Evolutionary conservation across 257 asterid genomes (phyloP), one percentile per base, ranked within the genome.

Genomic region (Pogostemon cablin): DNA sequence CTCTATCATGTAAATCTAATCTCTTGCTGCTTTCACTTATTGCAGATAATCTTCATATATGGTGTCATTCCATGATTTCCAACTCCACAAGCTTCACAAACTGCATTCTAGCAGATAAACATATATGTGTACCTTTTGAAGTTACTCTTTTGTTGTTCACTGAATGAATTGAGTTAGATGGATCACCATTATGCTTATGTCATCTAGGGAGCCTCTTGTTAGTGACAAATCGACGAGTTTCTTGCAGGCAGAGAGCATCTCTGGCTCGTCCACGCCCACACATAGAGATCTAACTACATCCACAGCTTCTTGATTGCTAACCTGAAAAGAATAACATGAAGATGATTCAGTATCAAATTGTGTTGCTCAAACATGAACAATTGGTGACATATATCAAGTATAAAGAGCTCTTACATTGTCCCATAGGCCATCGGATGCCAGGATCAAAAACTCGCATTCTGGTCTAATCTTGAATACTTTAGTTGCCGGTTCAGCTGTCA

Each of bases 371-470:
- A 15, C 44, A n/a, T 25, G 35, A 9, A 35, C 6, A 2, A 34
- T 9, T 8, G 17, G 12, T 15, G 5, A 15, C 5, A 52, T 15
- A 12, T 52, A 52, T 52, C 0, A 5, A 48, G 11, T 11, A 8
- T n/a, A 4, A 34, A 6, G 8, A 57, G 62, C 4, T 57, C 72
- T 68, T 65, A 90, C 97, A 81, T 81, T 82, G 62, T 92, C 96
- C 98, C 98, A 92, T 47, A 92, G 79, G 68, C 98, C 96, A 75
- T 92, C 98, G 5, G 98, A 87, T 38, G 95, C 98, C 62, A 92
- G 71, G 84, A 92, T 82, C 71, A 90, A 68, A 67, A 92, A 92
- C 83, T 92, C 98, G 74, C 82, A 79, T 11, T 87, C 87, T 37
- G 87, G 83, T 54, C 32, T 46, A 72, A 88, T 78, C 66, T 70